A percentile compares a stretch with the other conserved stretches of the same genome.
Evolutionary conservation across 2,329 filamentous ascomycete genomes (phyloP).

Genomic region (Hypoxylon sp.): DNA sequence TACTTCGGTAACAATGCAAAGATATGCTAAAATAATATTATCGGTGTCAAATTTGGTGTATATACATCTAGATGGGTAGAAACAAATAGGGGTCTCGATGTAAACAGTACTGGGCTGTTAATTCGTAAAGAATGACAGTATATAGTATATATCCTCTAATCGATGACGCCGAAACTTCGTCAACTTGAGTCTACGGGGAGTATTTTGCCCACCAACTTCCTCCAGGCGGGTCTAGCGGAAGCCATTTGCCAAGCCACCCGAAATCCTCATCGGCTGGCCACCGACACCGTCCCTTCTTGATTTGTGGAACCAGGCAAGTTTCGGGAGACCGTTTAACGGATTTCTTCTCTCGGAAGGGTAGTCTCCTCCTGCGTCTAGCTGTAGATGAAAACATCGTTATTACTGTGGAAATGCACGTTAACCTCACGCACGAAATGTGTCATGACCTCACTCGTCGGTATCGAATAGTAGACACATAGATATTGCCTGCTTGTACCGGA

Average conservation of each 20-base stretch:
- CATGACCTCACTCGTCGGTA: slow-evolving; percentile 35
- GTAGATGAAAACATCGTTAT: slow-evolving; percentile 17
- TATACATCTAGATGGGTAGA: slow-evolving; percentile 4
- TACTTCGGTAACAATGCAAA: slow-evolving; percentile 5
- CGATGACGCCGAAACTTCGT: slow-evolving; percentile 9
- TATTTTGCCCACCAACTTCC: slow-evolving; percentile 21
- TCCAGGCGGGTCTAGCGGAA: slow-evolving; percentile 28
- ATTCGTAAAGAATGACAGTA: not conserved
- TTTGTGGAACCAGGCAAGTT: slow-evolving; percentile 36
- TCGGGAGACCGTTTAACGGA: slow-evolving; percentile 32
- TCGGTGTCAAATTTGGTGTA: slow-evolving; percentile 7
- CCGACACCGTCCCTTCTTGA: slow-evolving; percentile 30
- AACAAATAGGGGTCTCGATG: not conserved
- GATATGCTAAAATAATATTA: slow-evolving; percentile 1
- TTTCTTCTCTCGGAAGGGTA: slow-evolving; percentile 26
- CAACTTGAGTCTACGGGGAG: slow-evolving; percentile 13
- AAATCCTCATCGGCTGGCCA: slow-evolving; percentile 32
- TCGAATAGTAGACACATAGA: slow-evolving; percentile 15
- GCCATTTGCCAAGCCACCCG: slow-evolving; percentile 31
- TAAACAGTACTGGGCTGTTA: not conserved
- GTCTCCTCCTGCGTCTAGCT: slow-evolving; percentile 14
- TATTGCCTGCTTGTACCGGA: slow-evolving; percentile 21
- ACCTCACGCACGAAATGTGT: slow-evolving; percentile 28
- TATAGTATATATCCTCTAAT: slow-evolving; percentile 4
- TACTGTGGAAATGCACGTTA: slow-evolving; percentile 17